Base-by-base conservation (phyloP, 345 rosid genomes). In the Ricinus communis region DNA sequence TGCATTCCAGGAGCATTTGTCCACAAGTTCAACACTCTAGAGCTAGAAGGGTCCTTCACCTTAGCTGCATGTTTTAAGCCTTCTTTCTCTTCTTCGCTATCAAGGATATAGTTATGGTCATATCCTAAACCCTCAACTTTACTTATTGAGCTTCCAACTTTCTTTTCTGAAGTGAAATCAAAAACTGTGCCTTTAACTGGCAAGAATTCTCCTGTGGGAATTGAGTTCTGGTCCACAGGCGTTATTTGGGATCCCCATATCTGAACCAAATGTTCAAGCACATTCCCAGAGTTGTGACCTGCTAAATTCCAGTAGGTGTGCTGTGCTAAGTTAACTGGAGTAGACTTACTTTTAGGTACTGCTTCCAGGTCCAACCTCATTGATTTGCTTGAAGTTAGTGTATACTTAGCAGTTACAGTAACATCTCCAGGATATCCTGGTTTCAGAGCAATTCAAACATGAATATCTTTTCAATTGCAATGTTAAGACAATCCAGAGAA, bases 271-370 rank as follows among this genome's bases (percentile, higher is more conserved):
- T 93, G 96, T 73, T 85, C 84, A 2, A 93, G 93, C 57, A 86
- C 78, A 83, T 74, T 76, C 59, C 94, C 91, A 0, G 93, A 87
- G 81, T 77, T 66, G 66, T 93, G 96, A 36, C 98, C 98, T 0
- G 89, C 85, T 52, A 93, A 79, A 85, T 91, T 88, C 96, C 96
- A 91, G 81, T 91, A 93, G 27, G 93, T 88, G 68, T 91, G 97
- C 62, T 93, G 98, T 62, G 94, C 97, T 74, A 91, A 80, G 80
- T 65, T 89, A 30, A 91, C 80, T 7, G 88, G 97, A 71, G 96
- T 91, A 31, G 87, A 84, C 81, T 82, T 85, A 74, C 76, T 87
- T 71, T 87, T 85, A 0, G 96, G 81, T 69, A 88, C 78, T 19
- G 91, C 96, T 74, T 91, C 90, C 94, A 89, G 89, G 76, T 93